Evolutionary conservation across 2,329 filamentous ascomycete species (phyloP).

Genomic region (Pseudonectria buxi): DNA sequence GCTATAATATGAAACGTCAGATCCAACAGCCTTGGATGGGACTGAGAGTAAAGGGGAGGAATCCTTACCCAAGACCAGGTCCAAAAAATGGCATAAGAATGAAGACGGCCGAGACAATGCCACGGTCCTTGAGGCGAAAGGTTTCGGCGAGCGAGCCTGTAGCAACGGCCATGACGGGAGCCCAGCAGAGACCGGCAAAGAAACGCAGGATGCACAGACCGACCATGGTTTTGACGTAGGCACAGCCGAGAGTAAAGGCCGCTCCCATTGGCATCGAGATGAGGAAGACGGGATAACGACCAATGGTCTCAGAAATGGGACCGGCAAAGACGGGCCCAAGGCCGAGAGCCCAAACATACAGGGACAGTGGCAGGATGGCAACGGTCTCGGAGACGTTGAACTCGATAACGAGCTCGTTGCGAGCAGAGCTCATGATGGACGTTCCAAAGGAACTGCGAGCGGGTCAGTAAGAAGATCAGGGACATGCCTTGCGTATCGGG

Average conservation of each 20-base stretch:
- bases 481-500: constrained; percentile 5
- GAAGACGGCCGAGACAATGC: constrained; percentile 36
- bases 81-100: constrained; percentile 48
- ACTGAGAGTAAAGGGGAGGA: background rate
- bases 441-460: constrained; percentile 41
- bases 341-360: constrained; percentile 54
- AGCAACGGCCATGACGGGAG: constrained; percentile 42
- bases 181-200: constrained; percentile 46
- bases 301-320: constrained; percentile 51
- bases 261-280: constrained; percentile 39
- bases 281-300: constrained; percentile 47
- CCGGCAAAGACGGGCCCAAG: constrained; percentile 54
- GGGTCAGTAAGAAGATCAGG: background rate
- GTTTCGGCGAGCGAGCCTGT: constrained; percentile 45
- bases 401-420: constrained; percentile 36
- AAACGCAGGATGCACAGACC: constrained; percentile 49
- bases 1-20: constrained; percentile 20
- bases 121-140: constrained; percentile 36
- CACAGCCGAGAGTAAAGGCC: constrained; percentile 51
- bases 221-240: constrained; percentile 42
- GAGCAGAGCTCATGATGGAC: constrained; percentile 45
- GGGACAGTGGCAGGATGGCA: constrained; percentile 51
- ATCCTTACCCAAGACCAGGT: constrained; percentile 41
- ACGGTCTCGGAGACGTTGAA: constrained; percentile 50
- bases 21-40: fast-evolving